Evolutionary conservation across 371 early-diverging fungal genomes (phyloP), one percentile per base, ranked within the genome.

Genomic region (Gilbertella persicaria): DNA sequence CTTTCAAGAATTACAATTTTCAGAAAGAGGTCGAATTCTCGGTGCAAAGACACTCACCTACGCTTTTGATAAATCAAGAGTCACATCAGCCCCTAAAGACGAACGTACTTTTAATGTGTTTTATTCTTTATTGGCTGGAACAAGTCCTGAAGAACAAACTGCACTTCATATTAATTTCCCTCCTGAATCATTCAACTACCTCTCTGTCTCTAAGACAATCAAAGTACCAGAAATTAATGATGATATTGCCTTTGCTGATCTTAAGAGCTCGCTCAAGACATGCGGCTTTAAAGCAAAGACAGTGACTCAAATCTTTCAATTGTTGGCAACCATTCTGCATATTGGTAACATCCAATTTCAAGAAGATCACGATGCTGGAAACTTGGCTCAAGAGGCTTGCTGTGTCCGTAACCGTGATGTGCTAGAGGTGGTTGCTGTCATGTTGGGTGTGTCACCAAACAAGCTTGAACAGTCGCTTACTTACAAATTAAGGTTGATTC

Each of bases 71-170:
- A 83, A 88, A 50, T 77, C 82, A 38, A 79, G 90, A 46, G 80
- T 90, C 20, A 84, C 84, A 26, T 45, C 65, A 28, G 64, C 74
- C 12, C 74, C 64, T 23, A 60, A 82, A 39, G 85, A 82, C 45
- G 91, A 92, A 46, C 73, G 88, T 42, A 86, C 86, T 28, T 94
- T 91, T 66, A 87, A 95, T 69, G 79, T 93, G 39, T 93, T 95
- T 65, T 91, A 93, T 66, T 80, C 89, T 33, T 73, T 93, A 62
- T 77, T 77, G 66, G 83, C 66, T 59, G 82, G 86, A n/a, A 72
- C 80, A 12, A 76, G 76, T 3, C 62, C 62, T 20, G 78, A 74
- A 43, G 85, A 86, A 58, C 71, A 82, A 47, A 69, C 64, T 37
- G 75, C 75, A 13, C 71, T 80, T 47, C 80, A 82, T 52, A 75